A percentile compares a stretch with the other conserved stretches of the same genome.
Evolutionary conservation across 1,139 yeast species (phyloP).

Genomic region (Pichia kudriavzevii): DNA sequence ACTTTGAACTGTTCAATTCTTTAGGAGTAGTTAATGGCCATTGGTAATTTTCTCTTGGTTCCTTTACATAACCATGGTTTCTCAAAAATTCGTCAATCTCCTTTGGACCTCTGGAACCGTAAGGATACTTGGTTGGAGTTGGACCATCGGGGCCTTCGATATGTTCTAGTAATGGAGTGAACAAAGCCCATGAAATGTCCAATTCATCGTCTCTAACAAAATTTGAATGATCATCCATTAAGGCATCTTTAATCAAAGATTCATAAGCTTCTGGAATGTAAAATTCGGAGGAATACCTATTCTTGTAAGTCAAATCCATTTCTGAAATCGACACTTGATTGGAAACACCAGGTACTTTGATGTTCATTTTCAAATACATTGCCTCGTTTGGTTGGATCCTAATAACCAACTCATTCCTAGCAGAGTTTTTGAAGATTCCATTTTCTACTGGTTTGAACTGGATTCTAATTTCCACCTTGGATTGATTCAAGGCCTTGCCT

Average conservation of each 20-base stretch:
- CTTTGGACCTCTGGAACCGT: slow-evolving; percentile 88
- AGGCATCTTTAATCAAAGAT: slow-evolving; percentile 84
- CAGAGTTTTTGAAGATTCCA: slow-evolving; percentile 76
- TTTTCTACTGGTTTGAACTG: slow-evolving; percentile 83
- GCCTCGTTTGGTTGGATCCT: slow-evolving; percentile 95
- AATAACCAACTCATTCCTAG: slow-evolving; percentile 87
- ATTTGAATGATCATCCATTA: slow-evolving; percentile 90
- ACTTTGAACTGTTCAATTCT: slow-evolving; percentile 21
- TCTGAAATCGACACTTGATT: slow-evolving; percentile 80
- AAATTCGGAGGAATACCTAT: slow-evolving; percentile 68
- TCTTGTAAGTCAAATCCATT: slow-evolving; percentile 77
- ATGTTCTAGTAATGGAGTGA: slow-evolving; percentile 80
- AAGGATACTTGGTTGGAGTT: slow-evolving; percentile 59
- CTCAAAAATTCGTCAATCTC: slow-evolving; percentile 53
- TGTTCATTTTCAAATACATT: slow-evolving; percentile 81
- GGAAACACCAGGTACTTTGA: slow-evolving; percentile 88
- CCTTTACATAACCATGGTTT: slow-evolving; percentile 62
- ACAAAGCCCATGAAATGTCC: slow-evolving; percentile 85
- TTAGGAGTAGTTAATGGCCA: slow-evolving; percentile 76
- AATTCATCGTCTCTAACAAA: slow-evolving; percentile 97
- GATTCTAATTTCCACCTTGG: slow-evolving; percentile 88
- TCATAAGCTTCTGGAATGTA: slow-evolving; percentile 98
- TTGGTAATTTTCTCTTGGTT: slow-evolving; percentile 51
- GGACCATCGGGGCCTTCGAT: slow-evolving; percentile 69
- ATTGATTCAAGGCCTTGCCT: slow-evolving; percentile 89